phyloP scores from a whole-genome alignment of 495 filamentous ascomycete genomes.

The Halenospora varia region DNA sequence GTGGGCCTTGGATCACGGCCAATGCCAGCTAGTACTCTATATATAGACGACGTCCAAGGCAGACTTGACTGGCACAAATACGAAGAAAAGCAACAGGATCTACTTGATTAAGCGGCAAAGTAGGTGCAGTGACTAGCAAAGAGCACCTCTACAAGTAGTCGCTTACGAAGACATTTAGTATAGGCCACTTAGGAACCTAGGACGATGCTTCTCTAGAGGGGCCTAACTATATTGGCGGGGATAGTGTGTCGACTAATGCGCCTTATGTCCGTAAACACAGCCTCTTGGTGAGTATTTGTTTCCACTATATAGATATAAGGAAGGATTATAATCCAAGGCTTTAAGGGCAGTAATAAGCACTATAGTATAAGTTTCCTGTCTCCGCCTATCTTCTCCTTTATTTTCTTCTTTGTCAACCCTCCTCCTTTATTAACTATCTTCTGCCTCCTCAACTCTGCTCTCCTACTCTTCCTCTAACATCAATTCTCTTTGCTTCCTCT shows the following conservation, averaged over 20 bases:
- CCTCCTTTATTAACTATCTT: no score
- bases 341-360: no score
- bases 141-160: neutral
- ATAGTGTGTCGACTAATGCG: no score
- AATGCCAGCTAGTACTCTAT: neutral
- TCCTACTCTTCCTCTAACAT: neutral
- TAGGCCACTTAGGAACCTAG: neutral
- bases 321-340: no score
- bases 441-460: neutral
- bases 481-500: neutral
- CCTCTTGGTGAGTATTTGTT: neutral
- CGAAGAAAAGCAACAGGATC: no score
- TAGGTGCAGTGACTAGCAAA: no score
- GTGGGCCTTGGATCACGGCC: neutral
- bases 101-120: no score
- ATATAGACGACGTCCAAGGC: no score
- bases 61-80: no score
- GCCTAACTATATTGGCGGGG: neutral
- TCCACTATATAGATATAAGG: no score
- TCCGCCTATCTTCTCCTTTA: neutral
- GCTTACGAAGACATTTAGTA: neutral
- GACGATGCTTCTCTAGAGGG: neutral
- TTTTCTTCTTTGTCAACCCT: no score
- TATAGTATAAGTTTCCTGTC: no score
- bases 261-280: neutral